Conservation (phyloP, 345 rosid genomes). For the Dovyalis caffra region DNA sequence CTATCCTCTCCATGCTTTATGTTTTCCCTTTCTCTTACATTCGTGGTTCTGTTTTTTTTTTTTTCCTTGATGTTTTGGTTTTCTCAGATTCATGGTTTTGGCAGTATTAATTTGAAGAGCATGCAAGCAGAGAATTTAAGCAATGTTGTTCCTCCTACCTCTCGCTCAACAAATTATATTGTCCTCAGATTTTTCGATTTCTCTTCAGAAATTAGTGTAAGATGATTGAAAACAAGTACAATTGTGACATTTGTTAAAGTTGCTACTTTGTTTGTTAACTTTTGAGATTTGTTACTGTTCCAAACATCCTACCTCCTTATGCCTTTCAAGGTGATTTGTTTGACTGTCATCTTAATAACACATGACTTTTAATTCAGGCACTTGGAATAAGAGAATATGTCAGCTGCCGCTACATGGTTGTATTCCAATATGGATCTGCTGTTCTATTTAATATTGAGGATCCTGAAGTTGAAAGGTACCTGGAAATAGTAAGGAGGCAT, state of each 20-base stretch:
- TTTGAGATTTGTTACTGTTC: not conserved
- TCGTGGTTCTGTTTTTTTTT: slow-evolving; percentile 20
- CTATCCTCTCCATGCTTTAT: slow-evolving; percentile 1
- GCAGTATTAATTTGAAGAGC: slow-evolving; percentile 95
- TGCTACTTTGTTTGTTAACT: not conserved
- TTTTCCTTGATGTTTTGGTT: slow-evolving; percentile 36
- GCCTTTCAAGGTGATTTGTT: slow-evolving; percentile 4
- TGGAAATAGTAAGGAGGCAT: slow-evolving; percentile 64
- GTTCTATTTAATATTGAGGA: slow-evolving; percentile 84
- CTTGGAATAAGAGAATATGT: slow-evolving; percentile 43
- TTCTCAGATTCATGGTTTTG: slow-evolving; percentile 81
- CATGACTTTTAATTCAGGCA: slow-evolving; percentile 35
- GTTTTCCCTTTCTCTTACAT: slow-evolving; percentile 12
- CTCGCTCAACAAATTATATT: slow-evolving; percentile 85
- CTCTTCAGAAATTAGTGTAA: slow-evolving; percentile 66
- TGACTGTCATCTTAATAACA: not conserved
- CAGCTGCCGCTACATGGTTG: slow-evolving; percentile 66
- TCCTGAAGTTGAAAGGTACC: slow-evolving; percentile 58
- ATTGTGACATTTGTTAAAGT: slow-evolving; percentile 8
- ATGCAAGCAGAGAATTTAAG: slow-evolving; percentile 86
- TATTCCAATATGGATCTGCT: slow-evolving; percentile 91
- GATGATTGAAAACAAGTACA: slow-evolving; percentile 28
- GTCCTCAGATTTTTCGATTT: slow-evolving; percentile 68
- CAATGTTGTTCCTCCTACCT: slow-evolving; percentile 78
- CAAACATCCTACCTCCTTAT: not conserved